Conservation (phyloP, 371 early-diverging fungal genomes). For the Circinella minor region DNA sequence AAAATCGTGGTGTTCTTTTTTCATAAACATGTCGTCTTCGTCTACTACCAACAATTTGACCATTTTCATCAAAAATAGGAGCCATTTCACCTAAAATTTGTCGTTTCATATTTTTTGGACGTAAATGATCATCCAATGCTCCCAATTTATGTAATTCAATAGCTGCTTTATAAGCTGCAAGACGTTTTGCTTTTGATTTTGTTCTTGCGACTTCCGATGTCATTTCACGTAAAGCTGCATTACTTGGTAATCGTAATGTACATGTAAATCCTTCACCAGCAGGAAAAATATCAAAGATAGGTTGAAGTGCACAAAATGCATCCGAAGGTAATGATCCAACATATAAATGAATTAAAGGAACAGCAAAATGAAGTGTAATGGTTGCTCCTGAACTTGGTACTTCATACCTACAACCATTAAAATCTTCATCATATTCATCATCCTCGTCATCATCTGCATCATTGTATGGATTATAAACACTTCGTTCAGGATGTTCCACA, state of each 20-base stretch:
- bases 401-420: constrained; percentile 36
- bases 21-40: constrained; percentile 44
- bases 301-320: constrained; percentile 50
- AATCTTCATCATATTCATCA: constrained; percentile 33
- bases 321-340: constrained; percentile 69
- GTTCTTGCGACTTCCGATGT: constrained; percentile 60
- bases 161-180: constrained; percentile 75
- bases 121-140: constrained; percentile 76
- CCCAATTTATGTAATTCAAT: constrained; percentile 65
- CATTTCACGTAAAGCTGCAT: constrained; percentile 64
- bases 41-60: constrained; percentile 50
- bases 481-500: constrained; percentile 47
- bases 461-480: constrained; percentile 29
- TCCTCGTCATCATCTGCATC: constrained; percentile 26
- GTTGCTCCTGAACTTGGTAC: constrained; percentile 67
- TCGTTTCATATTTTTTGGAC: constrained; percentile 50
- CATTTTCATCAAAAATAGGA: constrained; percentile 47
- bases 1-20: constrained; percentile 46
- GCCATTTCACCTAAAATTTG: constrained; percentile 52
- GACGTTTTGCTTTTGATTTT: constrained; percentile 71
- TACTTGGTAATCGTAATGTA: constrained; percentile 64
- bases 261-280: constrained; percentile 48
- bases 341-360: constrained; percentile 66
- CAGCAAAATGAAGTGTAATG: constrained; percentile 65
- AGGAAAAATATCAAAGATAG: constrained; percentile 47